Evolutionary conservation across 2,329 filamentous ascomycete species (phyloP), one percentile per base, ranked within the genome.

Genomic region (Cladosporium cucumerinum): DNA sequence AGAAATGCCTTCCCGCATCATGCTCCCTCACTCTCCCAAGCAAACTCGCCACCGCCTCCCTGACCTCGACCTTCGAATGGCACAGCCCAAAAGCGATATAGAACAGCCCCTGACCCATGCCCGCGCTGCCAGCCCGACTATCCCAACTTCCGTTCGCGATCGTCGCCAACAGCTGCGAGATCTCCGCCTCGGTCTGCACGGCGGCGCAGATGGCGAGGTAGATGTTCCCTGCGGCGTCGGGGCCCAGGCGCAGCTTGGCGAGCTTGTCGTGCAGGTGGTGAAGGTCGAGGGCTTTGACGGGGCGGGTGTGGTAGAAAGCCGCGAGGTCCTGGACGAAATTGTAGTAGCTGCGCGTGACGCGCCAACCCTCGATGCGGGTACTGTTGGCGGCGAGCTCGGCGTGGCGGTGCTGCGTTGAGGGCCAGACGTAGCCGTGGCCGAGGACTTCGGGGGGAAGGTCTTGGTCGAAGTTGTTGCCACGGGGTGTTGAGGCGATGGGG

Each of bases 341-440:
- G 79, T 96, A 97, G 75, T 99, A 99, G 73, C 92, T 96, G 66
- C 95, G 85, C 1, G 95, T 98, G 69, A 92, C 96, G 70, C 95
- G 88, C 95, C 95, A 99, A 64, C 94, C 95, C 80, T 99, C 95
- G 67, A 99, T 96, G 64, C 95, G 86, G 65, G 91, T 92, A 55
- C 95, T 92, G 67, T 96, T 97, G 3, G 93, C 94, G 18, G 93
- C 91, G 43, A 99, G 85, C 78, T 99, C 95, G 72, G 89, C 89
- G 71, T 90, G 85, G 78, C 92, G 94, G 8, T 89, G 85, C 48
- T 83, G 81, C 64, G 97, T 92, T 72, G 97, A 92, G 3, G 89
- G 80, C 95, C 95, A 99, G 36, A 99, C 94, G 75, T 96, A 98
- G 48, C 95, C 95, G 75, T 98, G 95, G 0, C 94, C 94, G 28